Evolutionary conservation across 2,329 filamentous ascomycete genomes (phyloP).

Genomic region (Cladosporium sp.): DNA sequence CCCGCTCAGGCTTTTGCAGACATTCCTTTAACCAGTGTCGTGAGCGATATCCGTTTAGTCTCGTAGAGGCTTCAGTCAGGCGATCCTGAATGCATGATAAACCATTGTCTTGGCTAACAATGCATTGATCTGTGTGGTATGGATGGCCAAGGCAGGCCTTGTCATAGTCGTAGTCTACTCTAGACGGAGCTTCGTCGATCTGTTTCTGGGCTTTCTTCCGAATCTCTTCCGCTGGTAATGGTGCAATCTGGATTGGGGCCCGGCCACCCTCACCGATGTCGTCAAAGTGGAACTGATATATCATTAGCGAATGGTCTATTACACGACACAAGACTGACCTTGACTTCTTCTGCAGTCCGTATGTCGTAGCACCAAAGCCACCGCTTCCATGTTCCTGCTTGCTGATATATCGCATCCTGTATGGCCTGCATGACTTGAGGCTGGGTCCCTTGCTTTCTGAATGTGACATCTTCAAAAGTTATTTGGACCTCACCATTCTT

Average conservation of each 20-base stretch:
- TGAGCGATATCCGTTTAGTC: background rate
- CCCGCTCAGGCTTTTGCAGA: background rate
- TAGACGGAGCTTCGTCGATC: background rate
- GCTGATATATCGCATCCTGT: background rate
- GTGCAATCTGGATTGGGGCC: background rate
- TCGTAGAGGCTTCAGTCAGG: background rate
- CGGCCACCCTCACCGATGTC: background rate
- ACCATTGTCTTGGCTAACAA: background rate
- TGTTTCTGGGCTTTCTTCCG: background rate
- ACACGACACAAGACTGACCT: background rate
- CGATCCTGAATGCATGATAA: background rate
- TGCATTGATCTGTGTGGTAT: background rate
- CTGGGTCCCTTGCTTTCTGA: background rate
- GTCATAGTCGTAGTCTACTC: background rate
- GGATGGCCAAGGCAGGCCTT: background rate
- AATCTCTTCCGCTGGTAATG: background rate
- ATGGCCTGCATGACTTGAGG: background rate
- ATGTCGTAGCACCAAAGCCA: background rate
- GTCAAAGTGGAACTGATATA: background rate
- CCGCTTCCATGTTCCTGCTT: background rate
- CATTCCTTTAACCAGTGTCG: background rate
- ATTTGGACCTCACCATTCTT: background rate
- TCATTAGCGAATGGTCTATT: background rate
- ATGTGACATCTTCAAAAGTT: background rate
- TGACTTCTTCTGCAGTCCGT: background rate